Percentiles rank a stretch among this genome's conserved stretches.
These are phyloP conservation scores for Alternaria ethzedia DNA, from an alignment of 2,329 filamentous ascomycete genomes.

Conservation along the genomic window DNA sequence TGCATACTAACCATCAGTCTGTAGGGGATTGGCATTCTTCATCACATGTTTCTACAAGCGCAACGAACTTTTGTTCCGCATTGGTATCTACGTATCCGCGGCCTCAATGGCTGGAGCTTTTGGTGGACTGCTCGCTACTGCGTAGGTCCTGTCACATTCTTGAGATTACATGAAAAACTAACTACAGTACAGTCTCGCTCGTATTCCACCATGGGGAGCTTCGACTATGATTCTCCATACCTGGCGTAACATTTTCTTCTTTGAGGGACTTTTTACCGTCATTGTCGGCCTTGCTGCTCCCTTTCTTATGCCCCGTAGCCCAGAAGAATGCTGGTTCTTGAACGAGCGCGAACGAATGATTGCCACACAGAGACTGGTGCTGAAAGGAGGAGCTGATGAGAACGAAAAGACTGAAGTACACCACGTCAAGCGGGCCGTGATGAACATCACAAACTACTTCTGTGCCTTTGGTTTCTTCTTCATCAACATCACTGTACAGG, in stretches of 20 bases:
- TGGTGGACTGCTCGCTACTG: slow-evolving; percentile 63
- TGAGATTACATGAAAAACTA: not conserved
- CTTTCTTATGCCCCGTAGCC: slow-evolving; percentile 60
- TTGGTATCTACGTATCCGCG: slow-evolving; percentile 64
- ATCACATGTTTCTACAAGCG: slow-evolving; percentile 64
- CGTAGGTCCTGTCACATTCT: slow-evolving; percentile 40
- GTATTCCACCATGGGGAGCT: slow-evolving; percentile 61
- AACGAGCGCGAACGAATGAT: slow-evolving; percentile 62
- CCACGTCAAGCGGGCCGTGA: slow-evolving; percentile 60
- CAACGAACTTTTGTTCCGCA: slow-evolving; percentile 61
- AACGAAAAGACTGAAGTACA: slow-evolving; percentile 56
- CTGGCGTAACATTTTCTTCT: slow-evolving; percentile 64
- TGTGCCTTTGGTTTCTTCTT: slow-evolving; percentile 65
- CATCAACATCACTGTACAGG: slow-evolving; percentile 66
- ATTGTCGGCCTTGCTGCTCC: slow-evolving; percentile 57
- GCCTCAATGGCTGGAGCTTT: slow-evolving; percentile 64
- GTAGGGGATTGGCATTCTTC: slow-evolving; percentile 61
- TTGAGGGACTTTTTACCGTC: slow-evolving; percentile 64
- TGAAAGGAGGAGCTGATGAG: slow-evolving; percentile 56
- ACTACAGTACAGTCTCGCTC: slow-evolving; percentile 29
- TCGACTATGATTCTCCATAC: slow-evolving; percentile 54
- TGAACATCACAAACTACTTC: slow-evolving; percentile 66
- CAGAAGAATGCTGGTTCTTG: slow-evolving; percentile 58
- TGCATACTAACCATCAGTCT: slow-evolving; percentile 3
- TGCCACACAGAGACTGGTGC: slow-evolving; percentile 58